phyloP scores from a whole-genome alignment of 179 eudicot species.

The Carnegiea gigantea region DNA sequence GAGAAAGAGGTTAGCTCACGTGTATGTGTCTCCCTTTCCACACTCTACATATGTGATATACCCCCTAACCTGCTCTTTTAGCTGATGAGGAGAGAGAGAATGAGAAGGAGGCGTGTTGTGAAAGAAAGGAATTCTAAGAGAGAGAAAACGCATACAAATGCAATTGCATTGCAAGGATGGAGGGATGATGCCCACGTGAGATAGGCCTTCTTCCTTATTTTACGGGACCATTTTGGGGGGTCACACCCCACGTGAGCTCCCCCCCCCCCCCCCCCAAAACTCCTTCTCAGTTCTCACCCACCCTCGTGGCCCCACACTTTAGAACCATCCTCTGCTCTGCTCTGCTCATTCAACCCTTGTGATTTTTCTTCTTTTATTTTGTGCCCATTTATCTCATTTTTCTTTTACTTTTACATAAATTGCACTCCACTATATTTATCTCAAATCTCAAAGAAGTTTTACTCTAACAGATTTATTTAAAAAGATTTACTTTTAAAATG shows the following conservation, averaged over 20 bases:
- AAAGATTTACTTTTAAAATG: too few relatives aligned
- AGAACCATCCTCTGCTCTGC: neutral
- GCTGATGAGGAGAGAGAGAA: neutral
- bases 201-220: neutral
- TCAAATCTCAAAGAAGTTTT: too few relatives aligned
- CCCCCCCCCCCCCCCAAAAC: neutral
- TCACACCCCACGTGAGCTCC: conserved; percentile 11
- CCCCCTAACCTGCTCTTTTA: neutral
- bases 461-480: too few relatives aligned
- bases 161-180: neutral
- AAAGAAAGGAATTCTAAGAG: conserved; percentile 7
- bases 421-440: too few relatives aligned
- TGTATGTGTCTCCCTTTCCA: conserved; percentile 21
- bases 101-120: conserved; percentile 3
- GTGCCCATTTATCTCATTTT: neutral
- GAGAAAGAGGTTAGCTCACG: conserved; percentile 44
- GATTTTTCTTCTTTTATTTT: neutral
- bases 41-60: neutral
- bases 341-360: conserved; percentile 1
- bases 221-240: neutral
- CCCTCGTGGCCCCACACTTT: neutral
- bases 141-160: neutral
- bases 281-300: neutral
- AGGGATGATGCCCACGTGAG: conserved; percentile 23
- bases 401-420: neutral